Base-by-base conservation (phyloP, 176 grass and related monocot species). In the Carex cristatella region DNA sequence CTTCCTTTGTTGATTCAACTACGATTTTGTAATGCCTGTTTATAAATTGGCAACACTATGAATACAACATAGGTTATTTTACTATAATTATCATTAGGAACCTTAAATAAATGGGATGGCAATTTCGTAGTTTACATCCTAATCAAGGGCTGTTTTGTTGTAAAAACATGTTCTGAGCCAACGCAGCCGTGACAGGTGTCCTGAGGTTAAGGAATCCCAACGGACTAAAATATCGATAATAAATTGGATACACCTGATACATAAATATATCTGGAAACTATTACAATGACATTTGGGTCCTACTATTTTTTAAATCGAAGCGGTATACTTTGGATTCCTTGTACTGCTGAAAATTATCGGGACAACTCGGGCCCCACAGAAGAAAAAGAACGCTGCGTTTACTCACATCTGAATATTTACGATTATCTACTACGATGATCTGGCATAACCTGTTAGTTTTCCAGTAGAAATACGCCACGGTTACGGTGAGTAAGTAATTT, bases 121-220 rank as follows among this genome's bases (percentile, higher is more conserved):
- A 83, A 68, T 31, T 65, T 31, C 5, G 80, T 83, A 83, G 14
- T 42, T 81, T 18, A 37, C 16, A 11, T 82, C 0, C 2, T 15
- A 83, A 83, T 82, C 14, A 6, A 67, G 80, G 80, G 16, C 0
- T 44, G 4, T 2, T 83, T 48, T 37, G 15, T 42, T 37, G n/a
- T 9, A 6, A 66, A 82, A 82, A 19, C 81, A 63, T 83, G 62
- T 9, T 66, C 61, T 53, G 62, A 68, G 60, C 81, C 61, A 69
- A 83, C 35, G 56, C 33, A 49, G 79, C 35, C 2, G 27, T 83
- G 81, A 69, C 81, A 83, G 81, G 63, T 37, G 63, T 69, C 81
- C 81, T 54, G 2, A 28, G 16, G 31, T 61, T 53, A 65, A 83
- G 81, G 81, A 83, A 83, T 83, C 63, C 61, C 81, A 83, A 83